Conservation (phyloP, 2,329 filamentous ascomycete genomes). For the Hypoxylon sp. region DNA sequence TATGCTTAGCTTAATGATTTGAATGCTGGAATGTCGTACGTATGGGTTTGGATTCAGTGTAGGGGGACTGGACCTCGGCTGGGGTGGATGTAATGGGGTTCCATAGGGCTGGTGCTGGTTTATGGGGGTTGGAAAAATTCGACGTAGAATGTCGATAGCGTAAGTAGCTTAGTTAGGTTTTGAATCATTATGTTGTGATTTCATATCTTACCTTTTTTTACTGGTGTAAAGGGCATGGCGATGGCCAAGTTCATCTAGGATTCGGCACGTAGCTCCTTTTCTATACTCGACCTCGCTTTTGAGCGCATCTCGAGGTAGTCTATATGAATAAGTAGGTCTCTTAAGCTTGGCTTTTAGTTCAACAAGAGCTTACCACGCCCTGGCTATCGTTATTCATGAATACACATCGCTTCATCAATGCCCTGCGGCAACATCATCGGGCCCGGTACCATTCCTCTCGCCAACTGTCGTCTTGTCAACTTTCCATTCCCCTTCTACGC, state of each 20-base stretch:
- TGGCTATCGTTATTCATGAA: no score
- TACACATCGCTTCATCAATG: slow-evolving; percentile 54
- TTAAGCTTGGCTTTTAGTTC: no score
- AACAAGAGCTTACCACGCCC: no score
- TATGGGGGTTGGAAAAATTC: slow-evolving; percentile 18
- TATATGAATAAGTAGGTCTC: not conserved
- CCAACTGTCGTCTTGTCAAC: slow-evolving; percentile 61
- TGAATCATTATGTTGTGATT: slow-evolving; percentile 18
- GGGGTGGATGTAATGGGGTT: slow-evolving; percentile 8
- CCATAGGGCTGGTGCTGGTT: not conserved
- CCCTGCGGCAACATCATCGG: slow-evolving; percentile 54
- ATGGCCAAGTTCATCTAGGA: not conserved
- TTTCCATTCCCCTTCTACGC: not conserved
- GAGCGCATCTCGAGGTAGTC: not conserved
- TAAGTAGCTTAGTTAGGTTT: slow-evolving; percentile 34
- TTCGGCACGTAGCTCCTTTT: not conserved
- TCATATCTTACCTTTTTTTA: not conserved
- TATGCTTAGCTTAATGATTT: slow-evolving; percentile 15
- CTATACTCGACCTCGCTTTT: not conserved
- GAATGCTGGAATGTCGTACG: slow-evolving; percentile 32
- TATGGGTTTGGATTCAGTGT: slow-evolving; percentile 30
- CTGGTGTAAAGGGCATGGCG: not conserved
- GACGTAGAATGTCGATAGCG: slow-evolving; percentile 22
- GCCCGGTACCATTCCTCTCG: slow-evolving; percentile 67
- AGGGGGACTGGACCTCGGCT: slow-evolving; percentile 30